A percentile compares a stretch with the other conserved stretches of the same genome.
phyloP scores from a whole-genome alignment of 2,329 filamentous ascomycete genomes.

The Sporothrix curviconia region DNA sequence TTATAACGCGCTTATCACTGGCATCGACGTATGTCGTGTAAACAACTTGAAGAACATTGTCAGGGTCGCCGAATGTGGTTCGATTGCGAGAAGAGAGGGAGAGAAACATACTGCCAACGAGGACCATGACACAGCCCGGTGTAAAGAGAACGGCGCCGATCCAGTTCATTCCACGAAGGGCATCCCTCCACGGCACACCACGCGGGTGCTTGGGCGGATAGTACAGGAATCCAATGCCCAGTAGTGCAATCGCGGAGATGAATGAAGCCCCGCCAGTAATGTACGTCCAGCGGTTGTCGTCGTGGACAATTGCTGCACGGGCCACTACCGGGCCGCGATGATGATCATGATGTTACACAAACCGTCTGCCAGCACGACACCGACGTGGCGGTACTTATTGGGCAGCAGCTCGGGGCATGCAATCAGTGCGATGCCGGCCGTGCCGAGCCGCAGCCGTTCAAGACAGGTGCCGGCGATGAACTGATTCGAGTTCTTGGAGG shows the following conservation, averaged over 20 bases:
- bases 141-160: constrained; percentile 10
- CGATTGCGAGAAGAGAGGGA: neutral
- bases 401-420: constrained; percentile 12
- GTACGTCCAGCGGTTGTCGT: constrained; percentile 11
- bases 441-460: constrained; percentile 9
- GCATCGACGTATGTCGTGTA: neutral
- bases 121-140: constrained; percentile 6
- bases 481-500: constrained; percentile 3
- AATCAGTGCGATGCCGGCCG: neutral
- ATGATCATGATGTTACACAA: constrained; percentile 13
- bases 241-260: neutral
- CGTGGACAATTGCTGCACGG: neutral
- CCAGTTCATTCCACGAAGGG: constrained; percentile 9
- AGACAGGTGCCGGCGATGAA: constrained; percentile 9
- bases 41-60: too few relatives aligned
- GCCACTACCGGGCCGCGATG: constrained; percentile 12
- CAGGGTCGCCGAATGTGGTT: neutral
- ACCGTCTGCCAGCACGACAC: constrained; percentile 10
- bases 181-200: constrained; percentile 12
- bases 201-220: constrained; percentile 13
- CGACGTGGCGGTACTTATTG: constrained; percentile 14
- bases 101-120: neutral
- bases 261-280: constrained; percentile 17
- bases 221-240: neutral
- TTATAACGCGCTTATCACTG: neutral